Percentiles rank a stretch among this genome's conserved stretches.
Conservation (phyloP, 768 basidiomycete genomes). For the Cystofilobasidium capitatum region DNA sequence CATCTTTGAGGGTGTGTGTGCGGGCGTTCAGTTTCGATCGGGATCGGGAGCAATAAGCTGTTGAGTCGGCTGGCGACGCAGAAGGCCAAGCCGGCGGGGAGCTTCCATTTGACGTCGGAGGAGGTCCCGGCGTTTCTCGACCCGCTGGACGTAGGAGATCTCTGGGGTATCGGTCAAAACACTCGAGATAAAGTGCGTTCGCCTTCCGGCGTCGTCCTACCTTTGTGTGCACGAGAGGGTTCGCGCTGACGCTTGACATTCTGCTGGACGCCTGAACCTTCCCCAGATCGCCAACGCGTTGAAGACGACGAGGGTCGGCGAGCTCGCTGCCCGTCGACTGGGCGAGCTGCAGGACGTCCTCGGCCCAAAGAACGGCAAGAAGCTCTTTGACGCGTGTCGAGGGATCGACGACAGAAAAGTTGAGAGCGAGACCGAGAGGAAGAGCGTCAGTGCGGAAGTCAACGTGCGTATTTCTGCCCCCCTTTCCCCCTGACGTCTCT, state of each 20-base stretch:
- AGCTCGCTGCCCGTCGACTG: conserved; percentile 56
- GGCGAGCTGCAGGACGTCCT: conserved; percentile 57
- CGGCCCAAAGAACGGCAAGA: conserved; percentile 74
- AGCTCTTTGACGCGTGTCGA: conserved; percentile 67
- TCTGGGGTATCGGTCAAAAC: conserved; percentile 78
- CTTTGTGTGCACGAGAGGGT: background rate
- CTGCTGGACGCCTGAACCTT: background rate
- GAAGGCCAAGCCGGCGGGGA: conserved; percentile 79
- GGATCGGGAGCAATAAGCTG: conserved; percentile 82
- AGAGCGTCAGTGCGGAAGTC: conserved; percentile 87
- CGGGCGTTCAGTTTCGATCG: conserved; percentile 63
- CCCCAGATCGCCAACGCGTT: conserved; percentile 59
- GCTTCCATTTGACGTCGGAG: conserved; percentile 57
- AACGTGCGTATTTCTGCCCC: conserved; percentile 53
- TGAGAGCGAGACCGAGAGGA: conserved; percentile 74
- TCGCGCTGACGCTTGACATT: background rate
- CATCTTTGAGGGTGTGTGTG: background rate
- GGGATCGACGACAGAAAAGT: conserved; percentile 73
- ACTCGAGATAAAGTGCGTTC: conserved; percentile 52
- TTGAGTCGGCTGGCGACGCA: conserved; percentile 86
- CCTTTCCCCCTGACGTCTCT: conserved; percentile 19
- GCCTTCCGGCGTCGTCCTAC: too few relatives aligned
- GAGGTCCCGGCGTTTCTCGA: conserved; percentile 38
- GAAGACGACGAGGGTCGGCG: conserved; percentile 59
- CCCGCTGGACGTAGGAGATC: conserved; percentile 62